Percentiles rank a stretch among this genome's conserved stretches.
Evolutionary conservation across 2,329 filamentous ascomycete genomes (phyloP).

Genomic region (Trichocomaceae sp.): DNA sequence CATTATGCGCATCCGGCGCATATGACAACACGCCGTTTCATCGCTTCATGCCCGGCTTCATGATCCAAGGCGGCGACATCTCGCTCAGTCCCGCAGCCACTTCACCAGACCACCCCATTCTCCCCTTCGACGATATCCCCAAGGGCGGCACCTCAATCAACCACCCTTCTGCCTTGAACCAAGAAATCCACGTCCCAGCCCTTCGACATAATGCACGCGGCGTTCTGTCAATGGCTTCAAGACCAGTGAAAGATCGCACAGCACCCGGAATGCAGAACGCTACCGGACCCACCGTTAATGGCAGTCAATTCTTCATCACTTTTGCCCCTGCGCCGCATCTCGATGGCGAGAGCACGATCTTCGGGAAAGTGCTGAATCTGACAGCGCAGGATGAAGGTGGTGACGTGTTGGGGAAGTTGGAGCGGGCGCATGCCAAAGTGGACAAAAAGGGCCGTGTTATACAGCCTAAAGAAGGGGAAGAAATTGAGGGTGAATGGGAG

Average conservation of each 20-base stretch:
- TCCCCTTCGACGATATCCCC: constrained; percentile 40
- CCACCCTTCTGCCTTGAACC: constrained; percentile 48
- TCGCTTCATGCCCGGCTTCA: constrained; percentile 57
- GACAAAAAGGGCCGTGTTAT: constrained; percentile 57
- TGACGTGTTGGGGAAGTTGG: constrained; percentile 44
- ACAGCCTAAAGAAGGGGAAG: constrained; percentile 36
- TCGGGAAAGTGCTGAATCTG: constrained; percentile 52
- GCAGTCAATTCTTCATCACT: constrained; percentile 59
- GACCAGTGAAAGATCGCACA: constrained; percentile 38
- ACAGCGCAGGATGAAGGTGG: constrained; percentile 39
- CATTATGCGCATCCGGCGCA: constrained; percentile 55
- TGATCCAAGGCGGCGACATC: constrained; percentile 56
- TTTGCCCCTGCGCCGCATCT: constrained; percentile 57
- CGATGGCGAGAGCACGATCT: constrained; percentile 61
- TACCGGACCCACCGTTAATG: constrained; percentile 41
- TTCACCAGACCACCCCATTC: constrained; percentile 36
- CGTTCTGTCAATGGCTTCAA: constrained; percentile 55
- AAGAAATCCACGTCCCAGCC: constrained; percentile 54
- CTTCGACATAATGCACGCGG: constrained; percentile 53
- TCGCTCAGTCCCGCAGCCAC: constrained; percentile 40
- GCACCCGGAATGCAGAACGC: constrained; percentile 43
- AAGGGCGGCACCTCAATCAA: constrained; percentile 54
- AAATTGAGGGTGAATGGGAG: constrained; percentile 37
- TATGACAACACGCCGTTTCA: constrained; percentile 59
- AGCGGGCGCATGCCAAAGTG: constrained; percentile 53